Evolutionary conservation across 2,329 filamentous ascomycete genomes (phyloP).

Genomic region (Trichoderma afroharzianum): DNA sequence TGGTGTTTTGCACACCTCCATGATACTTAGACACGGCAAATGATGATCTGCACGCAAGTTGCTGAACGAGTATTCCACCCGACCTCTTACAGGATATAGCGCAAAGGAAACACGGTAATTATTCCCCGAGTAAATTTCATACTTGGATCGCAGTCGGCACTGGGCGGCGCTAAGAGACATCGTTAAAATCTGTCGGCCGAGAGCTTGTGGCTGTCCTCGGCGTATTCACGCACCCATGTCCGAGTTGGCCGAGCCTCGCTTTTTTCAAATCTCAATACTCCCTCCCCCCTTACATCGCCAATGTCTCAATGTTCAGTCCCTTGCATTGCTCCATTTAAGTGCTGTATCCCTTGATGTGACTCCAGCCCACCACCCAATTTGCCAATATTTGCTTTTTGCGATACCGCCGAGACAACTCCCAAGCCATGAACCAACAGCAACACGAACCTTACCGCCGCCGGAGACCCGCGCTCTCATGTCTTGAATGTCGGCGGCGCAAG

Average conservation of each 20-base stretch:
- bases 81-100: background rate
- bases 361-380: background rate
- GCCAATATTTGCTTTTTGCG: background rate
- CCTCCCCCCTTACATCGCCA: background rate
- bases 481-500: slow-evolving; percentile 56
- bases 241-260: background rate
- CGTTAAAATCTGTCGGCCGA: background rate
- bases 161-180: background rate
- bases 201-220: background rate
- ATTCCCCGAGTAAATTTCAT: background rate
- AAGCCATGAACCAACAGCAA: background rate
- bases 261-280: background rate
- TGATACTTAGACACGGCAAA: slow-evolving; percentile 13
- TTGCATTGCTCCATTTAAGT: background rate
- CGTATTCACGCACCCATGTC: background rate
- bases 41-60: background rate
- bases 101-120: background rate
- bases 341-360: background rate
- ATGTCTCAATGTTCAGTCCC: background rate
- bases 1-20: slow-evolving; percentile 14
- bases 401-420: background rate
- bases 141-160: background rate
- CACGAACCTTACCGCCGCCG: slow-evolving; percentile 18
- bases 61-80: background rate
- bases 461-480: slow-evolving; percentile 46